Evolutionary conservation across 306 rosid genomes (phyloP), one percentile per base, ranked within the genome.

Genomic region (Lathyrus sativus): DNA sequence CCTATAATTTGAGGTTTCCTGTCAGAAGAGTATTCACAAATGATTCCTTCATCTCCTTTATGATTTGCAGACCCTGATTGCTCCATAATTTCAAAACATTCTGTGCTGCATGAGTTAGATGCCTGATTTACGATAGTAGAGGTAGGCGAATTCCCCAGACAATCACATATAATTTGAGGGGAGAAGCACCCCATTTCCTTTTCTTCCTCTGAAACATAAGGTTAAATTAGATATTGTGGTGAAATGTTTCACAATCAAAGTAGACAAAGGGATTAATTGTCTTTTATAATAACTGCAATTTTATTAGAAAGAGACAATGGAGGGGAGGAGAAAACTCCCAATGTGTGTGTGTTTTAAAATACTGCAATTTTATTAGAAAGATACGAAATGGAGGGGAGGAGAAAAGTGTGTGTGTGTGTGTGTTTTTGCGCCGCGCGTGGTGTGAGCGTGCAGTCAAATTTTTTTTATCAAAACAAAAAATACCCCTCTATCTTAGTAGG

Each of bases 121-220:
- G 19, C 65, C 18, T 5, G 41, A 77, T 61, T 65, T 60, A 44
- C 24, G 46, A 38, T 29, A 38, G 75, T 33, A 61, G 39, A 42
- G 55, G 66, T 49, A 26, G 82, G 67, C 22, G 71, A 80, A 37
- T 77, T 65, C 11, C 76, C 81, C 9, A 43, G 18, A 76, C 13
- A 19, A 59, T 63, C 46, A 26, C 29, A 29, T 29, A 72, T 31
- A 65, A 84, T 58, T 68, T 89, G 89, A 5, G 98, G 96, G 6
- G 98, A 87, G 82, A 58, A 89, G 29, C 0, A 0, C 26, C 51
- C 89, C 4, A 0, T 6, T 53, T 38, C 1, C 68, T 44, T 66
- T 74, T 92, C 98, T 69, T 85, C 85, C 80, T 81, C 98, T 92
- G 88, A 57, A 69, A 73, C 57, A 86, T 15, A 41, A 12, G 24